Evolutionary conservation across 352 stramenopile genomes (phyloP), one percentile per base, ranked within the genome.

Genomic region (Phytophthora constricta): DNA sequence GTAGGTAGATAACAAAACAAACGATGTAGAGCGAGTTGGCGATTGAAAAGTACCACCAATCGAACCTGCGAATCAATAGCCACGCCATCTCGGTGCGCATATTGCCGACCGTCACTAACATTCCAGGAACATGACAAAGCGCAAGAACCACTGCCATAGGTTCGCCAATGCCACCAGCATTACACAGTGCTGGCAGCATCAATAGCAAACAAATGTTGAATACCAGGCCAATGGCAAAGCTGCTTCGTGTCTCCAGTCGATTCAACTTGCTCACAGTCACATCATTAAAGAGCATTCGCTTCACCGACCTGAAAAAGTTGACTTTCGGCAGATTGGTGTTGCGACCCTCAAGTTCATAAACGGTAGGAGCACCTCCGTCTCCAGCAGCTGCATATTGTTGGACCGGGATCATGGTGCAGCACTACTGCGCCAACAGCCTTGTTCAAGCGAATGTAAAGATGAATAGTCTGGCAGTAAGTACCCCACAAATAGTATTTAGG

Each of bases 201-300:
- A 46, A 22, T 14, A 46, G 10, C 14, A 20, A 14, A 46, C 10
- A 23, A 22, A 46, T 19, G 17, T 46, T 46, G 39, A 46, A 46
- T 5, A 22, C n/a, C 14, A 46, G 17, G 8, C 39, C 39, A 19
- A 22, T 19, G 17, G 8, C 37, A n/a, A 33, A 14, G 16, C 13
- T 19, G 28, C 47, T 48, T 50, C 26, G 37, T n/a, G 28, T 48
- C 46, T 58, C 43, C 19, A 28, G 22, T 20, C 39, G 39, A n/a
- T 20, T 22, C 10, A 22, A 14, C 17, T 46, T 46, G 39, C 39
- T 46, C 14, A 22, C 39, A 23, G 39, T n/a, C 14, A 14, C n/a
- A 22, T 46, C 39, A 19, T 19, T 46, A 14, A 46, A 22, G 14
- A 46, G 39, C 39, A 46, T 9, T 22, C 39, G 39, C 39, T 46